These are phyloP conservation scores for Venturia effusa DNA, from an alignment of 2,329 filamentous ascomycete species.

Conservation along the genomic window DNA sequence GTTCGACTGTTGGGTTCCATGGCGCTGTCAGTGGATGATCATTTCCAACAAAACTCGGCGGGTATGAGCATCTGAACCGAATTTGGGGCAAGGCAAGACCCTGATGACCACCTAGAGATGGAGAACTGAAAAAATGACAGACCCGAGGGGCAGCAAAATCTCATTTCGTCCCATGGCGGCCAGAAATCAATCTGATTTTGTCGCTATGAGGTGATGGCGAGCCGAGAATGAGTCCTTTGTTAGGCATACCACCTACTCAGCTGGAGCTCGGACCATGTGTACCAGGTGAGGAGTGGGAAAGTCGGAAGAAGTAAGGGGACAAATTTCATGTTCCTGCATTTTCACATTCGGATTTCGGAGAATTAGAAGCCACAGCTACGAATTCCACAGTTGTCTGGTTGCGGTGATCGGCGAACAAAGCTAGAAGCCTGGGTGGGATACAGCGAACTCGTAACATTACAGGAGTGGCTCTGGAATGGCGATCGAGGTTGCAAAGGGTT, in stretches of 20 bases:
- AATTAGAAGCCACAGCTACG: not conserved
- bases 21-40: too few species aligned
- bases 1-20: too few species aligned
- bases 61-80: too few species aligned
- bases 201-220: not conserved
- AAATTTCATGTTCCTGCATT: not conserved
- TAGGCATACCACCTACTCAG: not conserved
- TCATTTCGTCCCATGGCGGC: too few species aligned
- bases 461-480: not conserved
- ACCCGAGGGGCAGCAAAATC: too few species aligned
- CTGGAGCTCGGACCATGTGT: not conserved
- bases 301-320: not conserved
- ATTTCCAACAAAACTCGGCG: too few species aligned
- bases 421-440: not conserved
- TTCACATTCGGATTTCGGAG: not conserved
- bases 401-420: not conserved
- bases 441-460: not conserved
- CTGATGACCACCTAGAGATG: too few species aligned
- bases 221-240: not conserved
- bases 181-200: not conserved
- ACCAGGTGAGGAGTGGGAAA: not conserved
- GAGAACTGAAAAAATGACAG: too few species aligned
- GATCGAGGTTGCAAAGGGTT: not conserved
- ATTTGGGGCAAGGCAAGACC: too few species aligned
- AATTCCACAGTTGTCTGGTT: not conserved